Evolutionary conservation across 1,139 yeast species (phyloP).

Genomic region (Debaryomyces coudertii): DNA sequence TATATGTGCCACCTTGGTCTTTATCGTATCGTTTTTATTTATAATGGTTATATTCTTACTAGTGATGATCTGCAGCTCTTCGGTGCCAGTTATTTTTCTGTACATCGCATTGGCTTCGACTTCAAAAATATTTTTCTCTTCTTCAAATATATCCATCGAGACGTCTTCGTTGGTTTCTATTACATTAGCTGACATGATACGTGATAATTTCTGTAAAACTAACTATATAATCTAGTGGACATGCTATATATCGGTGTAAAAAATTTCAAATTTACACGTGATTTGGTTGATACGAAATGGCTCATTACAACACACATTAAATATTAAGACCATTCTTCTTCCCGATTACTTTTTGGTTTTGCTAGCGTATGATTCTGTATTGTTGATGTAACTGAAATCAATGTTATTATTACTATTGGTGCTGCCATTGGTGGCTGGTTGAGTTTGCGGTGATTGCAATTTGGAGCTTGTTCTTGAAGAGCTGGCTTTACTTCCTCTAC

Average conservation of each 20-base stretch:
- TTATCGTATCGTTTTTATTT: conserved; percentile 32
- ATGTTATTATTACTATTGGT: neutral
- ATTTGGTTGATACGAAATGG: neutral
- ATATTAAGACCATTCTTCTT: neutral
- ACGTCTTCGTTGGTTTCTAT: conserved; percentile 7
- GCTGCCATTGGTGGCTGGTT: neutral
- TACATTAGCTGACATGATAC: conserved; percentile 1
- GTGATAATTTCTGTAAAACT: neutral
- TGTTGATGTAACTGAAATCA: neutral
- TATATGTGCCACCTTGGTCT: conserved; percentile 23
- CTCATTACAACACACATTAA: neutral
- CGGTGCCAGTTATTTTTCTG: neutral
- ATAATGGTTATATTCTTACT: conserved; percentile 18
- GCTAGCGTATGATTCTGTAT: neutral
- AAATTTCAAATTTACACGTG: conserved; percentile 4
- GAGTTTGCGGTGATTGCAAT: conserved; percentile 13
- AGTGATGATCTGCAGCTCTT: neutral
- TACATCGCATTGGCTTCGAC: conserved; percentile 15
- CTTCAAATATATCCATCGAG: conserved; percentile 10
- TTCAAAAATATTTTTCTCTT: conserved; percentile 5
- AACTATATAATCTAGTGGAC: neutral
- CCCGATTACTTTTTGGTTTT: neutral
- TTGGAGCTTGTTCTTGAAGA: conserved; percentile 11
- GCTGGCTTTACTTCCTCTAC: conserved; percentile 22
- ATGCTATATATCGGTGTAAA: neutral